Evolutionary conservation across 768 basidiomycete species (phyloP).

Genomic region (Chalciporus pseudorubinellus): DNA sequence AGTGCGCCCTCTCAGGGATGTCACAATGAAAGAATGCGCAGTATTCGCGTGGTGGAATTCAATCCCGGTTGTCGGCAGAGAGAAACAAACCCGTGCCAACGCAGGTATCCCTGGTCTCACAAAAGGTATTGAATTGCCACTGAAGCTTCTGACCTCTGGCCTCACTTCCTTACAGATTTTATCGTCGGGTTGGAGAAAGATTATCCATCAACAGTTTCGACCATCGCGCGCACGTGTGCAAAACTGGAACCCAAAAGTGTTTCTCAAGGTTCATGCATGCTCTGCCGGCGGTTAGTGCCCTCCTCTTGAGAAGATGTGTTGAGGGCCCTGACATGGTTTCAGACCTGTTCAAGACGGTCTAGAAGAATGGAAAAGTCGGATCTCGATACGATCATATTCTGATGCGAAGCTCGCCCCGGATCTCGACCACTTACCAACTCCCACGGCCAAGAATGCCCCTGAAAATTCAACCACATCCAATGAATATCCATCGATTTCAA

Average conservation of each 20-base stretch:
- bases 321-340: background rate
- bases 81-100: conserved; percentile 43
- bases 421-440: conserved; percentile 6
- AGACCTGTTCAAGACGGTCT: conserved; percentile 66
- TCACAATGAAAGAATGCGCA: conserved; percentile 77
- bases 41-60: conserved; percentile 75
- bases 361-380: conserved; percentile 71
- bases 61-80: conserved; percentile 50
- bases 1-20: conserved; percentile 66
- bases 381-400: conserved; percentile 60
- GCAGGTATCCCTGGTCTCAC: conserved; percentile 67
- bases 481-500: conserved; percentile 32
- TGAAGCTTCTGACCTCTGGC: background rate
- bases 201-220: conserved; percentile 84
- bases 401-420: conserved; percentile 18
- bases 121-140: conserved; percentile 46
- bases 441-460: background rate
- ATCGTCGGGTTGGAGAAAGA: conserved; percentile 77
- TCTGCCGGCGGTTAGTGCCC: conserved; percentile 60
- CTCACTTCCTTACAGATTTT: conserved; percentile 50
- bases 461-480: background rate
- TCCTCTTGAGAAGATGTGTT: background rate
- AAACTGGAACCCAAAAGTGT: conserved; percentile 70
- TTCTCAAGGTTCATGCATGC: conserved; percentile 46
- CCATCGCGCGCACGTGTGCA: conserved; percentile 75